Percentiles rank a stretch among this genome's conserved stretches.
Conservation (phyloP, 805 yeast genomes). For the Aciculoconidium aculeatum region DNA sequence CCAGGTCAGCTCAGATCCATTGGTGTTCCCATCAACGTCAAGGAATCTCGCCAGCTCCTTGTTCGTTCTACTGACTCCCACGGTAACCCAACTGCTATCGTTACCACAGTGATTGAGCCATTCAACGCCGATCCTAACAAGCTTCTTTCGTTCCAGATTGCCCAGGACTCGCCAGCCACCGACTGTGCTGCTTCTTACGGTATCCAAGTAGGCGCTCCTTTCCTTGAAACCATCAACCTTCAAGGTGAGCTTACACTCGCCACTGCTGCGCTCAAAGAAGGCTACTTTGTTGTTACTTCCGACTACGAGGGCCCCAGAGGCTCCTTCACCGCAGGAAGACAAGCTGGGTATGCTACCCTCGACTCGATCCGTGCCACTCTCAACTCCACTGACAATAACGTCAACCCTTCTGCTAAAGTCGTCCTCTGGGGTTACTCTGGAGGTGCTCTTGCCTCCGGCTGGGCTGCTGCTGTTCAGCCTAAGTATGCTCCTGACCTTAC, state of each 20-base stretch:
- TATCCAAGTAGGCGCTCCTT: conserved; percentile 10
- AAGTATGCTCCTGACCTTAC: conserved; percentile 28
- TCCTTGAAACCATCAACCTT: background rate
- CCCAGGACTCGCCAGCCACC: conserved; percentile 14
- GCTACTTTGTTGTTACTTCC: conserved; percentile 26
- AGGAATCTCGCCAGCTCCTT: conserved; percentile 15
- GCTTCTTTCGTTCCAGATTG: conserved; percentile 14
- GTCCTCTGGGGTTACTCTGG: conserved; percentile 35
- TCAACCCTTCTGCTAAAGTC: conserved; percentile 13
- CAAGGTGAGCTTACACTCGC: conserved; percentile 13
- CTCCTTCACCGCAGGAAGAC: conserved; percentile 25
- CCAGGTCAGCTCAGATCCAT: conserved; percentile 7
- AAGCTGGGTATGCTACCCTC: conserved; percentile 24
- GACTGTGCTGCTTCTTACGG: conserved; percentile 18
- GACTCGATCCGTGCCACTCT: conserved; percentile 26
- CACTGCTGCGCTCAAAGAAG: conserved; percentile 12
- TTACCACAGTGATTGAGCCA: conserved; percentile 18
- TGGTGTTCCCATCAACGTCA: conserved; percentile 11
- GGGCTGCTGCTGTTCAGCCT: conserved; percentile 34
- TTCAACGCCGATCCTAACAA: conserved; percentile 17
- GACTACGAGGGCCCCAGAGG: conserved; percentile 30
- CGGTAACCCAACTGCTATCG: conserved; percentile 15
- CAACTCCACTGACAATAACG: conserved; percentile 8
- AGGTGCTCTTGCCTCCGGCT: conserved; percentile 29
- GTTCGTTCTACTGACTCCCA: conserved; percentile 15